Base-by-base conservation (phyloP, 192 early-diverging fungal species). In the Gaertneriomyces semiglobifer region DNA sequence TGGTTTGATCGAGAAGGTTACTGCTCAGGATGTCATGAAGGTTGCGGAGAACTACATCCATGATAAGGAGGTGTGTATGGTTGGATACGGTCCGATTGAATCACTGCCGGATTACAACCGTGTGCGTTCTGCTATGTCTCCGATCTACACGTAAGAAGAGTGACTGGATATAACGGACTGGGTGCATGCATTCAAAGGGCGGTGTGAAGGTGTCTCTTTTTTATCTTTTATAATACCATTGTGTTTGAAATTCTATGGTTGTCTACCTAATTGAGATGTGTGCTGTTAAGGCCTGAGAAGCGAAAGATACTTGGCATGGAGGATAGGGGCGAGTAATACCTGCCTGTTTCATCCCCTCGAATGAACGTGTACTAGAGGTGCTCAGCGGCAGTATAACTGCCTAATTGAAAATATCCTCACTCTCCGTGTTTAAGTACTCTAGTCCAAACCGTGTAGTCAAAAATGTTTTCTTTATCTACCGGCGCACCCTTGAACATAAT, bases 371-470 rank as follows among this genome's bases (percentile, higher is more conserved):
- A 33, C 25, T 2, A 33, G 25, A 33, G 25, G 25, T 33, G 25
- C 2, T 33, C 25, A 33, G 25, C 25, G 25, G 25, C 25, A 33
- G 25, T 33, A 33, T 33, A 2, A 33, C 25, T 33, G 25, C 25
- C 25, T 33, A 33, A 33, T 33, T 33, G 2, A 33, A 33, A 33
- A 33, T 33, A 33, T 33, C 25, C 25, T 33, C 25, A 33, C 25
- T 92, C 90, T 18, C 92, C 93, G 65, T 98, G 93, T 77, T 95
- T 98, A 45, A 98, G 79, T 40, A 94, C 90, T 57, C 91, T 78
- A 5, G 93, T 91, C 78, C 93, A 98, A 59, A 95, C 91, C 18
- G 89, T 76, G 76, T 98, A 98, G 75, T 96, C 92, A 70, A 98
- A 92, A 53, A 87, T 76, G 48, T 84, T 84, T 40, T 90, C 74